Base-by-base conservation (phyloP, 164 flowering plant species). In the Magnolia kwangsiensis region DNA sequence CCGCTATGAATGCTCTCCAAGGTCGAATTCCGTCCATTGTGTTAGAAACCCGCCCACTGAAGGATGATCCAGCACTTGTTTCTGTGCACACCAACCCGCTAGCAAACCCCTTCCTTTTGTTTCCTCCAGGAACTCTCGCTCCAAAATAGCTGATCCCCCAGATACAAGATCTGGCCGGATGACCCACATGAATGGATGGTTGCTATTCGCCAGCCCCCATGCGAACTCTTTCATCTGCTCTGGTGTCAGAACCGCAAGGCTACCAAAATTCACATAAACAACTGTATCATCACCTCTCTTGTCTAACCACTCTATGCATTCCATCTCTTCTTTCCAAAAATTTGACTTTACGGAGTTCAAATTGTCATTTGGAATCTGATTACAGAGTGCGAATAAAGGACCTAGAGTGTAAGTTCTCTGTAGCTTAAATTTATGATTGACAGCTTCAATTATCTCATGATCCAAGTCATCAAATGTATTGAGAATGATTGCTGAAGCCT, bases 161-260 rank as follows among this genome's bases (percentile, higher is more conserved):
- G 65, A 49, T 0, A 89, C 85, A 2, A 85, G 37, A 67, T 86
- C 90, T 5, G 90, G 87, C 70, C 92, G 78, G 10, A 86, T 84
- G 13, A 86, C 73, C 91, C 91, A 87, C 74, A 87, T 71, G 59
- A 89, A 89, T 1, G 78, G n/a, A 16, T 75, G 31, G 3, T 80
- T 76, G 69, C 84, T 84, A 77, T 87, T 84, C 1, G 86, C 87
- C 0, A 89, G 80, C 7, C 92, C 90, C 90, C 90, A 89, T 0
- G 90, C 89, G 20, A 87, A 83, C 67, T 89, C 90, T 10, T 73
- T 69, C 11, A 87, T 71, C 69, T 89, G 89, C n/a, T 80, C 49
- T 0, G 74, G 50, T 0, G 85, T 78, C 82, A 87, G 75, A 1
- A 84, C 85, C 0, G 86, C 72, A 7, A 85, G 79, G 82, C 90